phyloP scores from a whole-genome alignment of 768 basidiomycete species.

The Boletus vermiculosoides region DNA sequence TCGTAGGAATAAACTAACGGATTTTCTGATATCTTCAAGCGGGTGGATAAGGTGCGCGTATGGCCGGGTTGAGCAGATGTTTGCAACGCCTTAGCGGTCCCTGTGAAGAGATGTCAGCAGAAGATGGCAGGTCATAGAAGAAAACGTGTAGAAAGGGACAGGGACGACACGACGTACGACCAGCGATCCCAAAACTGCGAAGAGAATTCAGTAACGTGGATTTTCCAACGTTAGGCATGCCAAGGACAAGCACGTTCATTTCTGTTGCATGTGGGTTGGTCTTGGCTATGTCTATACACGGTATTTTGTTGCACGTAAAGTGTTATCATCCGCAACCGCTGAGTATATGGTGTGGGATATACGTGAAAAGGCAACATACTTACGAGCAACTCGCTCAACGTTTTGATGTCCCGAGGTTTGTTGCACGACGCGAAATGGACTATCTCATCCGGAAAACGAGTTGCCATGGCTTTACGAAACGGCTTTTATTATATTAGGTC shows the following conservation, averaged over 20 bases:
- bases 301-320: background rate
- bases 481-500: constrained; percentile 46
- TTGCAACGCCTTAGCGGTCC: constrained; percentile 83
- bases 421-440: constrained; percentile 74
- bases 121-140: background rate
- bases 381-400: constrained; percentile 65
- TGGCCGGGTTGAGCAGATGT: constrained; percentile 89
- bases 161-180: constrained; percentile 55
- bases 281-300: constrained; percentile 60
- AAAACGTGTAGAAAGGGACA: constrained; percentile 1
- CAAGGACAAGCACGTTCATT: constrained; percentile 88
- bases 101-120: constrained; percentile 34
- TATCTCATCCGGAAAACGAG: constrained; percentile 67
- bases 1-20: constrained; percentile 93
- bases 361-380: constrained; percentile 49
- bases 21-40: constrained; percentile 77
- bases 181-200: constrained; percentile 80
- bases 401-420: constrained; percentile 59
- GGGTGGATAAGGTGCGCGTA: constrained; percentile 85
- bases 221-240: constrained; percentile 99
- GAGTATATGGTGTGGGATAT: background rate
- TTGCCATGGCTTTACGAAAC: constrained; percentile 68
- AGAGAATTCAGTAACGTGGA: constrained; percentile 91
- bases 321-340: background rate
- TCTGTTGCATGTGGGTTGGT: constrained; percentile 68